Conservation (phyloP, 2,329 filamentous ascomycete species). For the Bipolaris sorokiniana region DNA sequence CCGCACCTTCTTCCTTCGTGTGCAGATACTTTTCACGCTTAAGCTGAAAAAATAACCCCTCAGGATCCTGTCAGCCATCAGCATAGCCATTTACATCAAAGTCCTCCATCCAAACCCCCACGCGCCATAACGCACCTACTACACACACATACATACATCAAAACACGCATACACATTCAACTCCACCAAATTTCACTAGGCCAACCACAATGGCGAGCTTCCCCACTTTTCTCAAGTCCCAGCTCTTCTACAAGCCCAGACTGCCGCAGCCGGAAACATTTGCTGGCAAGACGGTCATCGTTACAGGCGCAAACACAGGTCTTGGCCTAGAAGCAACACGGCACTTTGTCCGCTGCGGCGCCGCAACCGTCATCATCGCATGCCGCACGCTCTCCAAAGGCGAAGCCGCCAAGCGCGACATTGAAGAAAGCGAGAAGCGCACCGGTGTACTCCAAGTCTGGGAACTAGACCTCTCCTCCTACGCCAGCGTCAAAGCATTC, state of each 20-base stretch:
- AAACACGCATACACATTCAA: too few species aligned
- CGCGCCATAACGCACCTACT: too few species aligned
- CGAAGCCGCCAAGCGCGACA: constrained; percentile 46
- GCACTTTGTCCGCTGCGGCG: constrained; percentile 39
- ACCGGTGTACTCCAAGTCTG: constrained; percentile 51
- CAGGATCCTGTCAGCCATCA: neutral
- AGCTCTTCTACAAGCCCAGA: constrained; percentile 8
- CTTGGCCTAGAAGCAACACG: constrained; percentile 3
- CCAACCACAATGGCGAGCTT: constrained; percentile 6
- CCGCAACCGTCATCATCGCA: constrained; percentile 50
- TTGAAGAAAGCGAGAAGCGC: constrained; percentile 43
- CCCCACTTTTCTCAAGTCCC: constrained; percentile 6
- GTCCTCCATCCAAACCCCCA: neutral
- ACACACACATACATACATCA: too few species aligned
- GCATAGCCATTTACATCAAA: neutral
- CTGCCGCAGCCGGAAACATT: constrained; percentile 1
- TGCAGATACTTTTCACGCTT: neutral
- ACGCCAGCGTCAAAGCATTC: constrained; percentile 45
- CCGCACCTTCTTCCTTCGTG: neutral
- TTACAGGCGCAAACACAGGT: constrained; percentile 10
- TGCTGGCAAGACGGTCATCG: constrained; percentile 5
- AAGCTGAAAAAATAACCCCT: neutral
- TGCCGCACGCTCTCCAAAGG: constrained; percentile 51
- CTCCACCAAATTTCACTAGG: neutral
- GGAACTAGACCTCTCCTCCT: constrained; percentile 51